phyloP scores from a whole-genome alignment of 352 stramenopile species.

The Pythium plurisporium region DNA sequence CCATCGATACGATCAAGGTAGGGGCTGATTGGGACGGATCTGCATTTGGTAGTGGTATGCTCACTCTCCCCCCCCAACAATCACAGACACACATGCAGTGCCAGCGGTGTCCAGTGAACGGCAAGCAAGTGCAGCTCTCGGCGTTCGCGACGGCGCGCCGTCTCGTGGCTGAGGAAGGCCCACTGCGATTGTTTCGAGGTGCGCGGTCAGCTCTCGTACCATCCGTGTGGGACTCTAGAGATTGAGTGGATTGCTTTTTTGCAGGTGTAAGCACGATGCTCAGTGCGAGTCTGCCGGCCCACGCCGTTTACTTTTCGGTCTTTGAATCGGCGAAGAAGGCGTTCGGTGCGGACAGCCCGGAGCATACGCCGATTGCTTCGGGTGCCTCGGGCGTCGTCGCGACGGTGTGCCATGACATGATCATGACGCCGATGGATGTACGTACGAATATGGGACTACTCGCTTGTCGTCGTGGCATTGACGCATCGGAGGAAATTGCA shows the following conservation, averaged over 20 bases:
- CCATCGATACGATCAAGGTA: constrained; percentile 88
- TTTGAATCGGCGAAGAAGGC: constrained; percentile 88
- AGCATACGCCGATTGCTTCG: constrained; percentile 71
- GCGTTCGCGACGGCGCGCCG: constrained; percentile 57
- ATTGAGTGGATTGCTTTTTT: background rate
- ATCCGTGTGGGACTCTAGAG: background rate
- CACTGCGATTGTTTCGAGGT: constrained; percentile 91
- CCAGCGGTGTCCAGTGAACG: constrained; percentile 70
- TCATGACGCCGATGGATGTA: constrained; percentile 98
- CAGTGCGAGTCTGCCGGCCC: constrained; percentile 95
- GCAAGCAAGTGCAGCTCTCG: constrained; percentile 46
- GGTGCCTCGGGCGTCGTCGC: constrained; percentile 90
- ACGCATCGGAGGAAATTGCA: background rate
- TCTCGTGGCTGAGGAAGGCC: constrained; percentile 63
- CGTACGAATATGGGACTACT: constrained; percentile 7
- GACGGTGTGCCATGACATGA: constrained; percentile 95
- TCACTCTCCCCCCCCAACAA: background rate
- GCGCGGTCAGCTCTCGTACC: background rate
- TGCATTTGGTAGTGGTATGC: no score
- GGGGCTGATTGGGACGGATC: constrained; percentile 1
- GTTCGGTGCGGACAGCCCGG: constrained; percentile 63
- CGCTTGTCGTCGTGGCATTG: background rate
- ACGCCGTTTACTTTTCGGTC: constrained; percentile 93
- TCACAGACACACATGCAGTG: constrained; percentile 96
- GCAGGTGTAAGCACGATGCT: constrained; percentile 96